Base-by-base conservation (phyloP, 2,329 filamentous ascomycete species). In the Lachnellula occidentalis region DNA sequence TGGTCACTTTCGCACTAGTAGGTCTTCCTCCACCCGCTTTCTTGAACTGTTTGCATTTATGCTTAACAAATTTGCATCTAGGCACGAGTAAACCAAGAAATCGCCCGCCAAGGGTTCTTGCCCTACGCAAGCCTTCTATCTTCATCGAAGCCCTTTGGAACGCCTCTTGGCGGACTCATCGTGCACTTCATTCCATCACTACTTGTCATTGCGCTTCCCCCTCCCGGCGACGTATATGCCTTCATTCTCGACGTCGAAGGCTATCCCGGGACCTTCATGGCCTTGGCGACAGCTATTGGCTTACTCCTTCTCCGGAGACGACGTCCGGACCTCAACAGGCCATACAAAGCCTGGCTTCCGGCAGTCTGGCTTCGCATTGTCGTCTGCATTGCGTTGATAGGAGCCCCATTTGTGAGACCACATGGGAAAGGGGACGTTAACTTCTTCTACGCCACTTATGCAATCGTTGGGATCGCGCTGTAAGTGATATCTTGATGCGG, bases 161-260 rank as follows among this genome's bases (percentile, higher is more conserved):
- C 55, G 34, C 70, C 70, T 1, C 48, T 63, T 6, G 67, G 70
- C 15, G 70, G 70, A n/a, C 67, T 81, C 15, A 73, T 77, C 12
- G 76, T 87, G 48, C 80, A 86, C 58, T 86, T 82, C 64, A 73
- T 84, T 24, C 82, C 82, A 17, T 86, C 83, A 1, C 76, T 77
- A 15, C 69, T 86, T 21, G 77, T 80, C 3, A 81, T 77, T 19
- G 71, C 78, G 0, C 73, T 78, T 1, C 76, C 74, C 4, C 78
- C 78, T 11, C 76, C 76, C 0, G 70, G 70, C 2, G 61, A 65
- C 36, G 61, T 65, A 9, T 66, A 66, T 27, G 60, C 60, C 9
- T 72, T 73, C 57, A 68, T 73, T 8, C 67, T 72, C 37, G 69
- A 73, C 51, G 66, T 73, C 4, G 70, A 71, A 61, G 69, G 70